phyloP scores from a whole-genome alignment of 2,329 filamentous ascomycete genomes.

The Emmonsia crescens region DNA sequence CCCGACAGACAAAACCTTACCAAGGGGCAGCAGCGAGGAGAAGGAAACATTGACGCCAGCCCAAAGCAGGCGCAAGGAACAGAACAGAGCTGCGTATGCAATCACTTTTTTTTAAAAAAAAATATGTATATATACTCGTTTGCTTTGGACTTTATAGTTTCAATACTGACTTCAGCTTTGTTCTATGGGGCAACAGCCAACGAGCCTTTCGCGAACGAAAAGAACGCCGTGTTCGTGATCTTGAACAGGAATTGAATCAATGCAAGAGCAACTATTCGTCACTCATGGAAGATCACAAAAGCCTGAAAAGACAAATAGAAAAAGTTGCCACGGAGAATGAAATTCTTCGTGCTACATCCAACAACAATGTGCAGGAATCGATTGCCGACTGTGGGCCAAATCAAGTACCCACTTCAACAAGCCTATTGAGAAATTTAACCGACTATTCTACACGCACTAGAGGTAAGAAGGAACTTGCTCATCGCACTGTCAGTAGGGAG shows the following conservation, averaged over 20 bases:
- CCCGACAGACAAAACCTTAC: slow-evolving; percentile 18
- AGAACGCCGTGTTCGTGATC: slow-evolving; percentile 84
- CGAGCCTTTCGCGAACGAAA: slow-evolving; percentile 94
- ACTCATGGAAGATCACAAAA: slow-evolving; percentile 73
- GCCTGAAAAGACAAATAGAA: slow-evolving; percentile 71
- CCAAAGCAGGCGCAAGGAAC: slow-evolving; percentile 54
- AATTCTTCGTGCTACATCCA: slow-evolving; percentile 71
- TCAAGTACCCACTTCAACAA: slow-evolving; percentile 43
- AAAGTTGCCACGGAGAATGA: slow-evolving; percentile 84
- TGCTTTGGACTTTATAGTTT: background rate
- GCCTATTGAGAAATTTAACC: slow-evolving; percentile 59
- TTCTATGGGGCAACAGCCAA: slow-evolving; percentile 51
- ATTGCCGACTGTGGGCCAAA: background rate
- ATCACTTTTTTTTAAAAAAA: background rate
- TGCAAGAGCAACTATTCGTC: slow-evolving; percentile 64
- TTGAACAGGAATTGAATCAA: slow-evolving; percentile 71
- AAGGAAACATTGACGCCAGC: slow-evolving; percentile 44
- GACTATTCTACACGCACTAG: slow-evolving; percentile 48
- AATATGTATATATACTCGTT: background rate
- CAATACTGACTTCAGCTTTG: background rate
- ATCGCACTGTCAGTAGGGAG: slow-evolving; percentile 58
- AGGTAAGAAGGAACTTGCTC: slow-evolving; percentile 37
- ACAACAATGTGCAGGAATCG: slow-evolving; percentile 9
- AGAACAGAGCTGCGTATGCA: slow-evolving; percentile 62
- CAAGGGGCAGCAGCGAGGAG: slow-evolving; percentile 43